Evolutionary conservation across 2,329 filamentous ascomycete genomes (phyloP), one percentile per base, ranked within the genome.

Genomic region (Neophaeococcomyces aloes): DNA sequence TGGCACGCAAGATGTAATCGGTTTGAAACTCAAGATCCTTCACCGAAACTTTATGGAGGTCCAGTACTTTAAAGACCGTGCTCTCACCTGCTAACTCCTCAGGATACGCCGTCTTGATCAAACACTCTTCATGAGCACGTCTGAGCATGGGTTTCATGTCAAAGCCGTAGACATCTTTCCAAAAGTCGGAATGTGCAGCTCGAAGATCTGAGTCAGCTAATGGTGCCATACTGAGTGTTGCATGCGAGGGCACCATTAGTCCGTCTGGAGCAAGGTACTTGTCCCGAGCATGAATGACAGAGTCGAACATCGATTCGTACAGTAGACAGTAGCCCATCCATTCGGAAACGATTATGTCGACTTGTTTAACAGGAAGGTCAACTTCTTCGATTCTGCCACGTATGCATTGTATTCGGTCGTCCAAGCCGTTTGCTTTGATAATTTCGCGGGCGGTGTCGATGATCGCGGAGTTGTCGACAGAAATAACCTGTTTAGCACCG

Each of bases 241-340:
- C 81, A 59, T 93, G 84, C 48, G 83, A 88, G 4, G 89, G 89
- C 2, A 91, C 83, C 68, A 96, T 79, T 41, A 95, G 70, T 13
- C 88, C 88, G 44, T 78, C 81, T 1, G 81, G 76, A 47, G 76
- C 79, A 18, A 96, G 77, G 62, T 94, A 95, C 54, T 77, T 79
- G 65, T 96, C 88, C 48, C 88, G 76, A 33, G 89, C 89, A 58
- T 79, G 89, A 39, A 96, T 73, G 17, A 96, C 86, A 38, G 86
- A 93, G 51, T 91, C 86, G 21, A 96, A 78, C 88, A 96, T 96
- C 44, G 87, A 86, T 65, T 96, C 88, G 62, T 93, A 96, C 4
- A 95, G 74, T 14, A 95, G 74, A 51, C 81, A 85, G 61, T 96
- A 96, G 23, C 88, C 88, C 88, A 96, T 96, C 88, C 88, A 96